Base-by-base conservation (phyloP, 2,329 filamentous ascomycete species). In the Talaromyces islandicus region DNA sequence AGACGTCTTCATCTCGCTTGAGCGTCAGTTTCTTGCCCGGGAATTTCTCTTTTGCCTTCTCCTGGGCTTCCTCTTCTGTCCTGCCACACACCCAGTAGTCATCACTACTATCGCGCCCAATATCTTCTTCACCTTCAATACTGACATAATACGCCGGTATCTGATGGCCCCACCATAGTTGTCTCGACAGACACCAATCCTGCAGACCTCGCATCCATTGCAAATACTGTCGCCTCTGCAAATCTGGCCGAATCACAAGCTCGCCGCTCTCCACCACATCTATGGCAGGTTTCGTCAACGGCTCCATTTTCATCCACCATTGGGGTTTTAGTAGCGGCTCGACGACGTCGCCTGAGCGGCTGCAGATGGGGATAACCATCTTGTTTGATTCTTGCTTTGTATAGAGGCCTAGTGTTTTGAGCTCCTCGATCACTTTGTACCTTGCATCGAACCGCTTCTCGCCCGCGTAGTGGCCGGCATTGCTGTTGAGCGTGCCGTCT, bases 291-390 rank as follows among this genome's bases (percentile, higher is more conserved):
- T 88, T 85, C 5, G 90, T 89, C 68, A 97, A 80, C 56, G 88
- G 86, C 70, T 89, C 85, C 91, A 96, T 97, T 70, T 84, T 87
- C 83, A 97, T 92, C 92, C 92, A 97, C 93, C 94, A 97, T 74
- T 97, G 93, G 7, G 92, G 92, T 81, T 96, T 97, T 80, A 97
- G 84, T 50, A 96, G 80, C 4, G 93, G 93, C 78, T 97, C 93
- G 66, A 97, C 95, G 59, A 96, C 82, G 72, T 97, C 93, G 77
- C 93, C 95, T 51, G 90, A 92, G 78, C 92, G 93, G 41, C 84
- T 81, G 73, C 91, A 97, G 17, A 93, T 78, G 5, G 92, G 92
- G 7, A 97, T 89, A 73, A 88, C 92, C 93, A 97, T 97, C 46
- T 91, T 84, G 75, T 97, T 97, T 75, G 94, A 85, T 77, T 94